A percentile compares a stretch with the other conserved stretches of the same genome.
Evolutionary conservation across 1,139 yeast species (phyloP).

Genomic region (Arxiozyma slooffiae): DNA sequence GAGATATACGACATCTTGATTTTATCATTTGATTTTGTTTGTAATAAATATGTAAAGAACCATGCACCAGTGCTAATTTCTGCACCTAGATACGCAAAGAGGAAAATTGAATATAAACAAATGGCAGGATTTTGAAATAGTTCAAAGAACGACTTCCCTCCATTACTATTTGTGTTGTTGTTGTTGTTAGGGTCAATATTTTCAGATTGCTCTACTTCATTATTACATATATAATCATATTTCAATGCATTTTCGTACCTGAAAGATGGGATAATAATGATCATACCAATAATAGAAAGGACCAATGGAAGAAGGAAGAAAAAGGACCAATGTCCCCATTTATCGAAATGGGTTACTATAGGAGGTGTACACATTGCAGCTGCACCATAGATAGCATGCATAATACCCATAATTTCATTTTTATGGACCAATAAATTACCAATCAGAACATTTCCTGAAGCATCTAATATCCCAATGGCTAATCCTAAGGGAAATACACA

Average conservation of each 20-base stretch:
- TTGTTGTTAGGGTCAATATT: constrained; percentile 3
- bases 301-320: constrained; percentile 24
- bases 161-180: constrained; percentile 8
- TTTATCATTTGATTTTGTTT: constrained; percentile 40
- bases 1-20: constrained; percentile 48
- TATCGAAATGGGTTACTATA: constrained; percentile 38
- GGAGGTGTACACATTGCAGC: constrained; percentile 63
- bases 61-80: constrained; percentile 65
- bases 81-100: constrained; percentile 57
- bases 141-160: constrained; percentile 22
- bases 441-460: constrained; percentile 50
- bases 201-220: constrained; percentile 13
- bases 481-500: constrained; percentile 42
- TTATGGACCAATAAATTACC: constrained; percentile 49
- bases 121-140: constrained; percentile 39
- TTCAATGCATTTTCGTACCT: constrained; percentile 47
- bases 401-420: constrained; percentile 48
- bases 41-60: constrained; percentile 49
- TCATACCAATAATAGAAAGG: constrained; percentile 16
- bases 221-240: constrained; percentile 35
- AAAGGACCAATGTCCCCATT: constrained; percentile 28
- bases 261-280: constrained; percentile 32
- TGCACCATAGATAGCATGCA: constrained; percentile 61
- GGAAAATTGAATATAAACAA: constrained; percentile 39
- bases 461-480: constrained; percentile 54